These are phyloP conservation scores for Solanum tacnaense DNA, from an alignment of 257 asterid genomes.

Conservation along the genomic window DNA sequence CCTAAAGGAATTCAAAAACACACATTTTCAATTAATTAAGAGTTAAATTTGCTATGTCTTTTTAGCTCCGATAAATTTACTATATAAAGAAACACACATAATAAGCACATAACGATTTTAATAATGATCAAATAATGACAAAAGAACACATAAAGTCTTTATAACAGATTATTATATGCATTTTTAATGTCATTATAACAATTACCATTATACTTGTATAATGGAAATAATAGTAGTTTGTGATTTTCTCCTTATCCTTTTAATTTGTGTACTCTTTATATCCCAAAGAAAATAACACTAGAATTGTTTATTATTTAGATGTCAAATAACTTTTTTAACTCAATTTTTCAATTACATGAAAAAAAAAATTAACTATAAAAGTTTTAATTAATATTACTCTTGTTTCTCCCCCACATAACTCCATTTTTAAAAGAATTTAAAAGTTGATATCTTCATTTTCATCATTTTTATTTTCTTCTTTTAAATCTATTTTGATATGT, in stretches of 20 bases:
- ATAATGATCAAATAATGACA: too few relatives aligned
- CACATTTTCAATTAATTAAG: background rate
- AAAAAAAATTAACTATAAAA: background rate
- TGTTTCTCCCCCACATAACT: background rate
- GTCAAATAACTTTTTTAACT: background rate
- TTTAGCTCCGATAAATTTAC: too few relatives aligned
- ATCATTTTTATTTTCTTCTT: background rate
- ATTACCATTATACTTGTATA: background rate
- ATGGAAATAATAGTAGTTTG: too few relatives aligned
- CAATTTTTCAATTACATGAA: background rate
- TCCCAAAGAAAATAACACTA: background rate
- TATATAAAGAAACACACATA: too few relatives aligned
- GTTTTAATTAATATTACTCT: background rate
- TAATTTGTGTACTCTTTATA: background rate
- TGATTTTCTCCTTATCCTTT: background rate
- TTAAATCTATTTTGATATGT: background rate
- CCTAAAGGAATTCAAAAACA: background rate
- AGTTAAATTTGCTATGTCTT: background rate
- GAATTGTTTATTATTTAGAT: background rate
- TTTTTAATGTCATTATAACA: too few relatives aligned
- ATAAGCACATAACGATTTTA: too few relatives aligned
- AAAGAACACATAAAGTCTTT: too few relatives aligned
- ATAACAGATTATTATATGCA: background rate
- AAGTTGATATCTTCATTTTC: background rate
- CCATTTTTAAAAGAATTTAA: background rate